Conservation (phyloP, 768 basidiomycete species). For the Russula brevipes region DNA sequence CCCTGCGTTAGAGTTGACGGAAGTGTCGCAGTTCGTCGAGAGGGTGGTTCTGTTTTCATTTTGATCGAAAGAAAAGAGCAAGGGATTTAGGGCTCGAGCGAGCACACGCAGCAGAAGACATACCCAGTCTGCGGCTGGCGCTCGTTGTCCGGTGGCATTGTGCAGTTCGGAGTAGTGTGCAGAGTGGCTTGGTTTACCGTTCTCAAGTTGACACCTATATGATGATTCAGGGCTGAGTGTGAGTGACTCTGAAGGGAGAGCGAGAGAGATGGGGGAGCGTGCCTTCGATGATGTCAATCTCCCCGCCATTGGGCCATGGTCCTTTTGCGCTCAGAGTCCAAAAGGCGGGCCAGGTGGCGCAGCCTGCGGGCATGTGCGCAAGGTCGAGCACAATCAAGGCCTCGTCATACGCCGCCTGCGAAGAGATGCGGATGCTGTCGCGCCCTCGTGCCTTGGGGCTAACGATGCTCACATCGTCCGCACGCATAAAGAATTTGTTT, state of each 20-base stretch:
- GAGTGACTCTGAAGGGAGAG: background rate
- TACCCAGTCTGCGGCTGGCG: constrained; percentile 43
- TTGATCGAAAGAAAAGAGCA: background rate
- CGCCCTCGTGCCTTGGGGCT: constrained; percentile 41
- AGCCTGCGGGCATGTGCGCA: constrained; percentile 56
- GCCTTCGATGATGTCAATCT: constrained; percentile 61
- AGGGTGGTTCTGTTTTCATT: constrained; percentile 33
- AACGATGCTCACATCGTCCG: constrained; percentile 42
- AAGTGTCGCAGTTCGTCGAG: constrained; percentile 46
- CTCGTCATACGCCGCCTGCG: constrained; percentile 42
- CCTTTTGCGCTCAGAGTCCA: constrained; percentile 50
- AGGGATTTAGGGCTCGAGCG: background rate
- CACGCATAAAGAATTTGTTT: constrained; percentile 54
- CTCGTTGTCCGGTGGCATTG: constrained; percentile 32
- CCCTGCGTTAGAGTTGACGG: constrained; percentile 52
- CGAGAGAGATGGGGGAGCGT: background rate
- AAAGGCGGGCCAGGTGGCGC: constrained; percentile 59
- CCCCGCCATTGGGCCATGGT: constrained; percentile 58
- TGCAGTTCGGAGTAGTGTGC: constrained; percentile 49
- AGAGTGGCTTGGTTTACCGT: constrained; percentile 46
- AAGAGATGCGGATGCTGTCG: constrained; percentile 51
- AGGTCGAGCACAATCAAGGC: constrained; percentile 48
- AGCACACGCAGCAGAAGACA: constrained; percentile 14
- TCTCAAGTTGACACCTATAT: constrained; percentile 45
- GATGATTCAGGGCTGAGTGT: background rate